phyloP scores from a whole-genome alignment of 192 early-diverging fungal species.

The Spinellus fusiger region DNA sequence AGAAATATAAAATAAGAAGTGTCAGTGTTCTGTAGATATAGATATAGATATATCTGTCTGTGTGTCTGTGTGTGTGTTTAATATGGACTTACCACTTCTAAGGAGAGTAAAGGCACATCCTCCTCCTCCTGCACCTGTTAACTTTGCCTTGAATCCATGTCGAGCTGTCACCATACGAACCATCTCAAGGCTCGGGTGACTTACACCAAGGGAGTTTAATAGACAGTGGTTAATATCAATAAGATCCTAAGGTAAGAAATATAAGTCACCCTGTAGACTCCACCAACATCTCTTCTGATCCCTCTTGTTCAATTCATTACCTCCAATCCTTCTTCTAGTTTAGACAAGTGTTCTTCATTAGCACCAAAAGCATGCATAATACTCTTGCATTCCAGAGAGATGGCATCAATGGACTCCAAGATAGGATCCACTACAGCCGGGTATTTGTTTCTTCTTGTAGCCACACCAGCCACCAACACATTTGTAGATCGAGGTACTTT shows the following conservation, averaged over 20 bases:
- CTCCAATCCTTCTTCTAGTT: slow-evolving; percentile 23
- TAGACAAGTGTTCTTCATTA: not conserved
- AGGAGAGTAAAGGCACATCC: slow-evolving; percentile 88
- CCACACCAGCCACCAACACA: slow-evolving; percentile 76
- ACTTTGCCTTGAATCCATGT: slow-evolving; percentile 70
- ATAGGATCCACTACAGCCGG: slow-evolving; percentile 58
- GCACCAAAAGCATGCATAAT: slow-evolving; percentile 31
- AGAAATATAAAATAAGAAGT: slow-evolving; percentile 8
- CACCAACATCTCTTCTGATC: not conserved
- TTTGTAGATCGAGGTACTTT: slow-evolving; percentile 86
- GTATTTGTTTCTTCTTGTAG: slow-evolving; percentile 46
- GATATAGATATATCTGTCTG: not conserved
- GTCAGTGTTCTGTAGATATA: not conserved
- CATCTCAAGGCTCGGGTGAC: slow-evolving; percentile 77
- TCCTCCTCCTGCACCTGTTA: slow-evolving; percentile 97
- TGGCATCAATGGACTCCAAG: slow-evolving; percentile 61
- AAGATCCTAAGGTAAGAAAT: slow-evolving; percentile 44
- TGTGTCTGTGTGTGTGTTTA: not conserved
- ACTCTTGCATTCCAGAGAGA: slow-evolving; percentile 36
- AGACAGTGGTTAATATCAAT: slow-evolving; percentile 85
- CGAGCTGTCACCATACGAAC: slow-evolving; percentile 58
- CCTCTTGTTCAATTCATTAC: not conserved
- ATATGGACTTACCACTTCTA: slow-evolving; percentile 45
- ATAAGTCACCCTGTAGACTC: not conserved
- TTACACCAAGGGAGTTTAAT: slow-evolving; percentile 71